Percentiles rank a stretch among this genome's conserved stretches.
These are phyloP conservation scores for Scheffersomyces insectosa DNA, from an alignment of 1,139 yeast genomes.

Conservation along the genomic window DNA sequence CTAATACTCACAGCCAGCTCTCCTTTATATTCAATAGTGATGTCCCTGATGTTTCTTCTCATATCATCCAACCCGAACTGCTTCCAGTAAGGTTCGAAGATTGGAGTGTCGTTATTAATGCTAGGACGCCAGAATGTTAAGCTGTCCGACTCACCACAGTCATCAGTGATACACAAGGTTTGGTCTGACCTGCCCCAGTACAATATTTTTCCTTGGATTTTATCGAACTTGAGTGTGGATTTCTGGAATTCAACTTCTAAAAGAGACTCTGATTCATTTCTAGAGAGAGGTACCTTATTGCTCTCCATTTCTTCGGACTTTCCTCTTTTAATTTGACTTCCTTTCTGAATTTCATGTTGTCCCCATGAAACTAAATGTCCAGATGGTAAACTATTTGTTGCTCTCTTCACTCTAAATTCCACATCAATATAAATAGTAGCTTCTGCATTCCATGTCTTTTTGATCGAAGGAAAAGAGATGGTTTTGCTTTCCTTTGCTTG, in stretches of 20 bases:
- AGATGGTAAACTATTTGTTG: slow-evolving; percentile 6
- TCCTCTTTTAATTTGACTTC: neutral
- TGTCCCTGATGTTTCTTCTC: slow-evolving; percentile 6
- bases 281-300: too few relatives aligned
- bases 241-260: neutral
- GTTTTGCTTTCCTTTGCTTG: slow-evolving; percentile 1
- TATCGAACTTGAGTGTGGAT: slow-evolving; percentile 3
- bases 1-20: slow-evolving; percentile 5
- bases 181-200: slow-evolving; percentile 6
- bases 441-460: neutral
- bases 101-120: slow-evolving; percentile 27
- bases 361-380: slow-evolving; percentile 28
- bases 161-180: slow-evolving; percentile 1
- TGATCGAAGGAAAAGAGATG: slow-evolving; percentile 3
- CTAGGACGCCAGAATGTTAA: slow-evolving; percentile 31
- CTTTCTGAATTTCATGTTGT: slow-evolving; percentile 11
- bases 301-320: too few relatives aligned
- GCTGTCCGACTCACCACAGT: slow-evolving; percentile 5
- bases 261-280: neutral
- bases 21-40: slow-evolving; percentile 3
- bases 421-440: slow-evolving; percentile 7
- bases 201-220: slow-evolving; percentile 6
- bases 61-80: slow-evolving; percentile 13
- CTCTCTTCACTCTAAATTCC: slow-evolving; percentile 6
- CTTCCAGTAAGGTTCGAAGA: slow-evolving; percentile 17